Conservation (phyloP, 305 asterid genomes). For the Rubia balearica region DNA sequence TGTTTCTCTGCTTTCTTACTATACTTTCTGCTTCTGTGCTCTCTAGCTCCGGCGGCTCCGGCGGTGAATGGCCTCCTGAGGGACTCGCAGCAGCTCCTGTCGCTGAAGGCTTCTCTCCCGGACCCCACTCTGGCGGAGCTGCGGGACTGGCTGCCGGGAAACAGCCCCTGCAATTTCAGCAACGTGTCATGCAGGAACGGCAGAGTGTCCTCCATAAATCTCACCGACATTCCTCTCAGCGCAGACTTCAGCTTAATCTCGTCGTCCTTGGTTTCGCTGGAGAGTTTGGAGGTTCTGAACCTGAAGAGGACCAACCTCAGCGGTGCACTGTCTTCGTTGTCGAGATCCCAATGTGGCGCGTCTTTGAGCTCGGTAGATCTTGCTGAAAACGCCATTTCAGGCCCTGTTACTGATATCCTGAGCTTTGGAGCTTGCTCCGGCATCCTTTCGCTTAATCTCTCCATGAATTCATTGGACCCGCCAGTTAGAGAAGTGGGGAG, state of each 20-base stretch:
- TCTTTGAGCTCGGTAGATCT: conserved; percentile 57
- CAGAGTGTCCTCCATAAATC: conserved; percentile 58
- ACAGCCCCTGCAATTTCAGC: conserved; percentile 50
- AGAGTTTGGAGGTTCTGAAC: conserved; percentile 46
- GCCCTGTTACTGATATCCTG: conserved; percentile 51
- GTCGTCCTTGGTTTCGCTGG: conserved; percentile 36
- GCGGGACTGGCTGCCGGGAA: conserved; percentile 46
- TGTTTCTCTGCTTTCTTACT: not conserved
- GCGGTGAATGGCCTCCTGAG: conserved; percentile 20
- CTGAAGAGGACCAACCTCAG: conserved; percentile 46
- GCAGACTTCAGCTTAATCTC: conserved; percentile 48
- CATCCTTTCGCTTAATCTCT: conserved; percentile 48
- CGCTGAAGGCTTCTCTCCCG: conserved; percentile 32
- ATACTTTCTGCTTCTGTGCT: conserved; percentile 13
- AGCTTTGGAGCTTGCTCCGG: conserved; percentile 47
- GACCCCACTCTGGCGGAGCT: conserved; percentile 17
- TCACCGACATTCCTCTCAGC: conserved; percentile 37
- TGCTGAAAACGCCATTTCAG: conserved; percentile 62
- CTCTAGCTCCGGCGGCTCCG: conserved; percentile 14
- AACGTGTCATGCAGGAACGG: conserved; percentile 62
- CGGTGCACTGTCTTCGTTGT: conserved; percentile 41
- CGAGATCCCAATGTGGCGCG: conserved; percentile 35
- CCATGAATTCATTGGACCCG: conserved; percentile 53
- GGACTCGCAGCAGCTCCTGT: conserved; percentile 37
- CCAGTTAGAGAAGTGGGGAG: conserved; percentile 15